Base-by-base conservation (phyloP, 2,329 filamentous ascomycete genomes). In the Chalara sp. region DNA sequence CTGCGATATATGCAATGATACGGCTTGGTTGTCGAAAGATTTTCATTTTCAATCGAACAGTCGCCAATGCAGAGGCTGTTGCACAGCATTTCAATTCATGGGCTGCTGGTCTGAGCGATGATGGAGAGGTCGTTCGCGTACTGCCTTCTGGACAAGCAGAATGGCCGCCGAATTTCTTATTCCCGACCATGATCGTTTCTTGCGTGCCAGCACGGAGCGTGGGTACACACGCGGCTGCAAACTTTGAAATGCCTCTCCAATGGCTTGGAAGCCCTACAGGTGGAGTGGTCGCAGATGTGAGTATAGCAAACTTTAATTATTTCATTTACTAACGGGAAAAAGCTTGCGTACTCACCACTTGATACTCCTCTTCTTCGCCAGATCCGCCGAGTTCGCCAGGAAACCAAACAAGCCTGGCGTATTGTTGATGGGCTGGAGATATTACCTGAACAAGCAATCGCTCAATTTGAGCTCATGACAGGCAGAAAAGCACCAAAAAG, bases 381-480 rank as follows among this genome's bases (percentile, higher is more conserved):
- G 60, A 81, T 87, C 49, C 57, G 64, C 2, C 51, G 49, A 12
- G 53, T 66, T 10, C 76, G 82, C 13, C 69, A 63, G 46, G 58
- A 64, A 64, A 72, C 80, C 21, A 70, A 80, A 50, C 71, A 76
- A 56, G 76, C 86, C 40, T 91, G 86, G 86, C 83, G 89, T 0
- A 75, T 86, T 13, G 80, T 90, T 66, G 85, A 90, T 60, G 87
- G 87, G 0, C 70, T 91, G 10, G 86, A 91, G 59, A 75, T 90
- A 44, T 67, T 92, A 11, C 85, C 85, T 0, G 87, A 91, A 64
- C 87, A 91, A 63, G 87, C 84, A 0, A 87, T 87, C 67, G 86
- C 87, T 1, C 87, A 91, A 60, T 92, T 91, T 61, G 87, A 92
- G 67, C 68, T 91, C 2, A 89, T 91, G 64, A 90, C 87, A 0